phyloP scores from a whole-genome alignment of 352 stramenopile genomes.

The Pythium plurisporium region DNA sequence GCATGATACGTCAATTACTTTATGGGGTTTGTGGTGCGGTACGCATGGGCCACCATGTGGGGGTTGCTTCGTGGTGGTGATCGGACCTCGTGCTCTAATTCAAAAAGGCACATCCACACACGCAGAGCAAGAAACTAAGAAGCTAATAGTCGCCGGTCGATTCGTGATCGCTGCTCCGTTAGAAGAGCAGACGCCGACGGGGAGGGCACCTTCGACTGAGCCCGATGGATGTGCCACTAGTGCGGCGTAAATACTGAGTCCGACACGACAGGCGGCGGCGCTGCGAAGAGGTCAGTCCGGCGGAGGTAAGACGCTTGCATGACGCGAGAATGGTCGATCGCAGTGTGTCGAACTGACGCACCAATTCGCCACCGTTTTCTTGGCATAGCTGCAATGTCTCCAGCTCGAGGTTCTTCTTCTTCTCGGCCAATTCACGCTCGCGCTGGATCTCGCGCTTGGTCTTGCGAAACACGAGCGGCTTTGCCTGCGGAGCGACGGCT shows the following conservation, averaged over 20 bases:
- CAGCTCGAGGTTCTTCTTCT: background rate
- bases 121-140: too few species aligned
- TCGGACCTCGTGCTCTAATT: too few species aligned
- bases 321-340: constrained; percentile 10
- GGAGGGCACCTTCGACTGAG: constrained; percentile 17
- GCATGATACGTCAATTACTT: too few species aligned
- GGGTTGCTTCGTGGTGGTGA: too few species aligned
- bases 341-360: constrained; percentile 9
- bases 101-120: too few species aligned
- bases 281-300: background rate
- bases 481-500: background rate
- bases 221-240: background rate
- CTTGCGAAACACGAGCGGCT: constrained; percentile 24
- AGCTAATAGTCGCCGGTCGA: background rate
- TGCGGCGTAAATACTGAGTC: constrained; percentile 11
- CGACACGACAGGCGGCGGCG: constrained; percentile 1
- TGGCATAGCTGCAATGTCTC: background rate
- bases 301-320: constrained; percentile 1
- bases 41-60: too few species aligned
- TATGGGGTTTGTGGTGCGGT: background rate
- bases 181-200: constrained; percentile 17
- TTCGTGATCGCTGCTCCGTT: background rate
- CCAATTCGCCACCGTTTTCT: background rate
- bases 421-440: constrained; percentile 9
- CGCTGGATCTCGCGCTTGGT: constrained; percentile 27